Evolutionary conservation across 352 stramenopile genomes (phyloP), one percentile per base, ranked within the genome.

Genomic region (Pythium coloratum): DNA sequence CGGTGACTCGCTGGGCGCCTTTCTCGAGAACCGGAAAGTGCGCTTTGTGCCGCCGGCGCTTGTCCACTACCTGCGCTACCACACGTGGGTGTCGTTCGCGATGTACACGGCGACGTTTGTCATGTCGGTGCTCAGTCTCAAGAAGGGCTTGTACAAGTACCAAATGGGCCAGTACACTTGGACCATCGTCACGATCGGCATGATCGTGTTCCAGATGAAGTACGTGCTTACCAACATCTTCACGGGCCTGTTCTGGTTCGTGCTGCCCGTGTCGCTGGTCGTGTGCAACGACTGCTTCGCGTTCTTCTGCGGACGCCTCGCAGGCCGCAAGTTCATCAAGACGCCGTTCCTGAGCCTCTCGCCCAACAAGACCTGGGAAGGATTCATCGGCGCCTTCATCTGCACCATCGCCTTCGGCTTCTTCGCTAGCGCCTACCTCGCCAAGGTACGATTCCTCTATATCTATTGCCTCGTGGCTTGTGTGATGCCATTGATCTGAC

Each of bases 361-460:
- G 36, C 98, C 98, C 18, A 99, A 99, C 76, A 99, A 99, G 79
- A 99, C 97, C 6, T 99, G 97, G 97, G 98, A 99, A 71, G 97
- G 97, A 3, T 99, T 99, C 66, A 96, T 99, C 32, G 97, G 97
- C 38, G 97, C 95, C 9, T 95, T 96, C 40, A 65, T 99, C 26
- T 98, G 94, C 73, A 99, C 97, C 24, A 79, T 99, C 46, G 77
- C 98, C 36, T 95, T 97, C 44, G 95, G 81, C 18, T 97, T 97
- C 75, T 98, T 98, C 58, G 84, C 96, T 28, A 96, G 89, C 59
- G 80, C 84, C 61, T 96, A 90, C 66, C 79, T 99, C 53, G 84
- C 95, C 40, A 82, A 94, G 74, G 80, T 84, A 75, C 46, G 59
- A 55, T 20, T 30, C 24, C 20, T 13, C 12, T 30, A 13, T 55